Percentiles rank a stretch among this genome's conserved stretches.
Evolutionary conservation across 352 stramenopile genomes (phyloP).

Genomic region (Plasmopara halstedii): DNA sequence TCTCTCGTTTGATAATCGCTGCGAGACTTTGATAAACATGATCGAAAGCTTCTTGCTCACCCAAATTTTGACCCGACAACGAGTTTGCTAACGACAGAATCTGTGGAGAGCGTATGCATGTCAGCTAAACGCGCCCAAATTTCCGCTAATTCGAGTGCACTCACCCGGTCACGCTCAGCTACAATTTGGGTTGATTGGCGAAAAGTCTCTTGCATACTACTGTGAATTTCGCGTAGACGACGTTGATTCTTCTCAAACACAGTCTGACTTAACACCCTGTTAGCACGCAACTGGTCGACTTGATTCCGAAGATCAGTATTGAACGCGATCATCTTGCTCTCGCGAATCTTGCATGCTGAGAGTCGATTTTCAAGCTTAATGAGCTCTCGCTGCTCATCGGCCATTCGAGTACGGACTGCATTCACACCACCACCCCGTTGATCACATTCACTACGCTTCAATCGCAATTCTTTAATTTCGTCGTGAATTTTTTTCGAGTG

Average conservation of each 20-base stretch:
- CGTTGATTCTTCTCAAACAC: slow-evolving; percentile 80
- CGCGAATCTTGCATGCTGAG: slow-evolving; percentile 56
- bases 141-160: not conserved
- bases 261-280: slow-evolving; percentile 53
- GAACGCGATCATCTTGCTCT: slow-evolving; percentile 64
- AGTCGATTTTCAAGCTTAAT: slow-evolving; percentile 77
- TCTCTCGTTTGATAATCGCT: slow-evolving; percentile 62
- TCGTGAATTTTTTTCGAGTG: slow-evolving; percentile 62
- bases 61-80: slow-evolving; percentile 58
- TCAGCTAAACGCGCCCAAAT: not conserved
- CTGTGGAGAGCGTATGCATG: slow-evolving; percentile 7
- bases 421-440: slow-evolving; percentile 63
- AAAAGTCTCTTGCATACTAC: slow-evolving; percentile 73
- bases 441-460: slow-evolving; percentile 63
- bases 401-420: slow-evolving; percentile 58
- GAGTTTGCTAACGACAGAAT: slow-evolving; percentile 61
- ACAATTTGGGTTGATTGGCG: slow-evolving; percentile 59
- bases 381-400: slow-evolving; percentile 65
- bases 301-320: slow-evolving; percentile 45
- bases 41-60: slow-evolving; percentile 72
- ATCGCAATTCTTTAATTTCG: slow-evolving; percentile 56
- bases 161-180: slow-evolving; percentile 56
- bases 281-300: slow-evolving; percentile 59
- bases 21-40: slow-evolving; percentile 64
- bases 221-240: slow-evolving; percentile 62